Evolutionary conservation across 192 early-diverging fungal genomes (phyloP), one percentile per base, ranked within the genome.

Genomic region (Gaertneriomyces semiglobifer): DNA sequence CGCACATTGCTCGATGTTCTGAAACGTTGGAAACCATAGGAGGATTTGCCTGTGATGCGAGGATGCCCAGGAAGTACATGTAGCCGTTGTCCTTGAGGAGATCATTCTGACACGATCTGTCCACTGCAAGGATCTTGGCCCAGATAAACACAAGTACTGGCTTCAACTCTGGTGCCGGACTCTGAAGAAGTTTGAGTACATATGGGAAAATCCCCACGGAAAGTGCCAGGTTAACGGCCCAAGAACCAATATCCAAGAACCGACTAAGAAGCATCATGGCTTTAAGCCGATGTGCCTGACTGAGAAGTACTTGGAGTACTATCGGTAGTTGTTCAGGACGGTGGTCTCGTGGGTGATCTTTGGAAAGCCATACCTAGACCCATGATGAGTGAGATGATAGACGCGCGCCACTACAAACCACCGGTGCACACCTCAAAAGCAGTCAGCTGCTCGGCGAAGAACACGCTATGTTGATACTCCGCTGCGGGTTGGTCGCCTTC

Each of bases 181-280:
- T 90, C 61, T 91, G 93, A 55, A 99, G 82, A 20, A 99, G 85
- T 69, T 96, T 98, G 20, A 95, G 83, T 12, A 98, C 92, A 68
- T 99, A 99, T 6, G 96, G 96, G 70, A 92, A 95, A 52, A 99
- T 99, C 12, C 95, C 95, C 2, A 99, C 93, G 0, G 89, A 88
- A 57, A 98, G 79, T 6, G 94, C 94, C 61, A 91, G 85, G 72
- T 95, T 87, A 43, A 99, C 94, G 16, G 94, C 93, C 91, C 92
- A 93, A 1, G 92, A 90, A 7, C 93, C 94, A 39, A 98, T 76
- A 70, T 93, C 91, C 59, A 98, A 75, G 63, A 96, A 98, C 56
- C 89, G 84, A 72, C 90, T 93, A 50, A 99, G 82, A 41, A 98
- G 75, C 50, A 95, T 89, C 40, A 99, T 77, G 3, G 96, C 95